A percentile compares a stretch with the other conserved stretches of the same genome.
Conservation (phyloP, 768 basidiomycete genomes). For the Erythrobasidium yunnanense region DNA sequence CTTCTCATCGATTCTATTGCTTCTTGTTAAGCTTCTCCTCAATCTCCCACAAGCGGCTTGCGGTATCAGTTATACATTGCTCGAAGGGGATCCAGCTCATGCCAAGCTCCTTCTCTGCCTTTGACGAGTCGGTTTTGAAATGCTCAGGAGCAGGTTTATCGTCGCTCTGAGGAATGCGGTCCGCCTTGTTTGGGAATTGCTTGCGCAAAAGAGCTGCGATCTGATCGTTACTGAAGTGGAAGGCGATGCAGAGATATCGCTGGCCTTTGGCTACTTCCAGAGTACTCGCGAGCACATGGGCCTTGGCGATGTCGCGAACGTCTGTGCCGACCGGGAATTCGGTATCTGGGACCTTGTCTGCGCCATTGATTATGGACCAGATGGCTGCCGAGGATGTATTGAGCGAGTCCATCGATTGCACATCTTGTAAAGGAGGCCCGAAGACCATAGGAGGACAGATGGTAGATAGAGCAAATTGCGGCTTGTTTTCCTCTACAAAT, state of each 20-base stretch:
- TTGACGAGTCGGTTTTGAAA: slow-evolving; percentile 27
- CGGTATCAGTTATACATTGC: slow-evolving; percentile 23
- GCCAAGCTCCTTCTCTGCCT: slow-evolving; percentile 27
- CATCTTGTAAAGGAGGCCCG: slow-evolving; percentile 20
- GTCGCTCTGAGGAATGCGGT: slow-evolving; percentile 16
- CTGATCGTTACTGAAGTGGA: slow-evolving; percentile 24
- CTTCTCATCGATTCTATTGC: no score
- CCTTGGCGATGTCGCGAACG: slow-evolving; percentile 29
- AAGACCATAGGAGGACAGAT: slow-evolving; percentile 23
- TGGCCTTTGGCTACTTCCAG: slow-evolving; percentile 27
- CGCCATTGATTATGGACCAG: slow-evolving; percentile 14
- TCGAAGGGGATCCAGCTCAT: slow-evolving; percentile 29
- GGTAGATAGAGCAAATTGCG: slow-evolving; percentile 26
- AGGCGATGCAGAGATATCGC: slow-evolving; percentile 29
- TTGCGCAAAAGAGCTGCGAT: slow-evolving; percentile 18
- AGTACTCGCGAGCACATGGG: slow-evolving; percentile 28
- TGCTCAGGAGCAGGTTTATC: not conserved
- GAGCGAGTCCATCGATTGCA: slow-evolving; percentile 10
- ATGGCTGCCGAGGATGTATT: slow-evolving; percentile 8
- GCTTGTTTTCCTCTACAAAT: slow-evolving; percentile 26
- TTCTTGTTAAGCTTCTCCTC: no score
- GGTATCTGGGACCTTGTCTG: not conserved
- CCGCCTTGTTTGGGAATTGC: slow-evolving; percentile 25
- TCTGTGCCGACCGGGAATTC: slow-evolving; percentile 4
- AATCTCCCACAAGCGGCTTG: slow-evolving; percentile 16